Evolutionary conservation across 164 flowering plant genomes (phyloP).

Genomic region (Piper longum): DNA sequence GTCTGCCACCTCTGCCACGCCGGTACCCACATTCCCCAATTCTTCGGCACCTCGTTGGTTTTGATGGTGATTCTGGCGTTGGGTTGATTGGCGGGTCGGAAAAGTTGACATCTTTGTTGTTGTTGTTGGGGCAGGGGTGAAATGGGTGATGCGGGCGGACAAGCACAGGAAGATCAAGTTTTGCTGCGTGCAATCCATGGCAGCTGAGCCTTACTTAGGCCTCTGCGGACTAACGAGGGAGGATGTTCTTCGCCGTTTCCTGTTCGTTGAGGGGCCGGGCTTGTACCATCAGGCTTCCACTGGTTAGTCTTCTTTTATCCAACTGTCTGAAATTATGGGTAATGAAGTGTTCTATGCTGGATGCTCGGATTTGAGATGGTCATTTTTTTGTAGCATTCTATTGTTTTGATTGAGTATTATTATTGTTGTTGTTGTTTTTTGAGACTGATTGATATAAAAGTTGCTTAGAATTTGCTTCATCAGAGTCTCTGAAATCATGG

Average conservation of each 20-base stretch:
- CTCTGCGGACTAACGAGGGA: slow-evolving; percentile 50
- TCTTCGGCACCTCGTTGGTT: background rate
- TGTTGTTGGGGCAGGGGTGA: slow-evolving; percentile 44
- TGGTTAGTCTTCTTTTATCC: slow-evolving; percentile 22
- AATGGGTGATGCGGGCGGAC: slow-evolving; percentile 72
- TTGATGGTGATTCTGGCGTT: background rate
- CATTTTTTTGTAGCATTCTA: too few relatives aligned
- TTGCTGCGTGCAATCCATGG: slow-evolving; percentile 79
- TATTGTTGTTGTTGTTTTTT: too few relatives aligned
- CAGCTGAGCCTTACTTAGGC: slow-evolving; percentile 76
- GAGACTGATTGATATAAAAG: too few relatives aligned
- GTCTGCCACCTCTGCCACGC: slow-evolving; percentile 86
- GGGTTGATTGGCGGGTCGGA: background rate
- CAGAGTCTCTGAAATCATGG: too few relatives aligned
- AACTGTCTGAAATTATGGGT: too few relatives aligned
- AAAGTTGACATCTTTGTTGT: background rate
- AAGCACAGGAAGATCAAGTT: slow-evolving; percentile 67
- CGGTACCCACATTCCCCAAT: slow-evolving; percentile 19
- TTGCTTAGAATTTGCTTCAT: too few relatives aligned
- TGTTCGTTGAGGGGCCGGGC: slow-evolving; percentile 80
- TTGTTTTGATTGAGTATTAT: too few relatives aligned
- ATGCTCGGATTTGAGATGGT: too few relatives aligned
- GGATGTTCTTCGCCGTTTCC: slow-evolving; percentile 67
- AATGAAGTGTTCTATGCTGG: too few relatives aligned
- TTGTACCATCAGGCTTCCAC: slow-evolving; percentile 71